Conservation (phyloP, 441 rosid genomes). For the Pelargonium australe region DNA sequence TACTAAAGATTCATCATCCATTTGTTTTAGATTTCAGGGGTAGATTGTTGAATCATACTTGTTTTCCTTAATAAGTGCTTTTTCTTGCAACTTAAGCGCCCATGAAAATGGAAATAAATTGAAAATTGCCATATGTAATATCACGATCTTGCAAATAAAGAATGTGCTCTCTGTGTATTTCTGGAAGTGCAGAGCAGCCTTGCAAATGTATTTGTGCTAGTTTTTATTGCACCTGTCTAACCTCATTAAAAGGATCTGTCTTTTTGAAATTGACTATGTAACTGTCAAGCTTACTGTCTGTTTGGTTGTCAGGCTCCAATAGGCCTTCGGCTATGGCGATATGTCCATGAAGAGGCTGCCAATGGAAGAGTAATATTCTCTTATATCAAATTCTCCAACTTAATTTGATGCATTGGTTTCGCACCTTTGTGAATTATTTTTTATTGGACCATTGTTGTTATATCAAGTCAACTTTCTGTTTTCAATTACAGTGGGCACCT, state of each 20-base stretch:
- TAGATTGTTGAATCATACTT: neutral
- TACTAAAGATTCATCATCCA: neutral
- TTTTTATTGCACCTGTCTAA: neutral
- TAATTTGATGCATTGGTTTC: neutral
- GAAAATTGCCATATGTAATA: neutral
- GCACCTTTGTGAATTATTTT: neutral
- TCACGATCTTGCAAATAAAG: neutral
- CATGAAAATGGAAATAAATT: neutral
- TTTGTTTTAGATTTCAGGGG: neutral
- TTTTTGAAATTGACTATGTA: slow-evolving; percentile 3
- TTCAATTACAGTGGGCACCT: slow-evolving; percentile 35
- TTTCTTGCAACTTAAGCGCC: neutral
- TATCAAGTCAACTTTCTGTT: slow-evolving; percentile 14
- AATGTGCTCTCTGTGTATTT: no score
- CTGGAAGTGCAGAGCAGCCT: no score
- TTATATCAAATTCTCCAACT: neutral
- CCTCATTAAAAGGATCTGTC: neutral
- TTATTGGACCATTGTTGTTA: neutral
- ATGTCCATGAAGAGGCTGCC: slow-evolving; percentile 45
- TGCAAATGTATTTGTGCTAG: neutral
- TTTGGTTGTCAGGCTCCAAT: slow-evolving; percentile 60
- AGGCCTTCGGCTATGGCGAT: slow-evolving; percentile 63
- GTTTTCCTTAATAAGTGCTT: neutral
- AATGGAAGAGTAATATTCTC: slow-evolving; percentile 52
- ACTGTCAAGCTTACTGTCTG: neutral